phyloP scores from a whole-genome alignment of 805 yeast genomes.

The Metschnikowia chrysomelidarum region DNA sequence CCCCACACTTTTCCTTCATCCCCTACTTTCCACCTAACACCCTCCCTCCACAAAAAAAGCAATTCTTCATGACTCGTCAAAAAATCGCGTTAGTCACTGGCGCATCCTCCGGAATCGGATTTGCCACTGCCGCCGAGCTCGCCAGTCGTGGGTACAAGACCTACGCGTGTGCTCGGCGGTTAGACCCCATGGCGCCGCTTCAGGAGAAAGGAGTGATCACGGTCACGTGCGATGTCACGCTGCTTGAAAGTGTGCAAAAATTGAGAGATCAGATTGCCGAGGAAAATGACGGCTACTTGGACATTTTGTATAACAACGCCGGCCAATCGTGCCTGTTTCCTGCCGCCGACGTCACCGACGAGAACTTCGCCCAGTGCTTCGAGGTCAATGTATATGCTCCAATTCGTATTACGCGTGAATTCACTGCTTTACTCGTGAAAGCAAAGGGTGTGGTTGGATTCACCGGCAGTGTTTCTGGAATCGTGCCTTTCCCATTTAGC shows the following conservation, averaged over 20 bases:
- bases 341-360: slow-evolving; percentile 63
- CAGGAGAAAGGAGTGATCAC: slow-evolving; percentile 45
- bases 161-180: slow-evolving; percentile 72
- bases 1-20: no score
- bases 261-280: slow-evolving; percentile 42
- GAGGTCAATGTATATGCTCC: slow-evolving; percentile 73
- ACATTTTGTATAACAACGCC: slow-evolving; percentile 71
- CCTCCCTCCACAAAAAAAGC: no score
- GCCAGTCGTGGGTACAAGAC: slow-evolving; percentile 54
- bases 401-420: slow-evolving; percentile 58
- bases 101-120: slow-evolving; percentile 61
- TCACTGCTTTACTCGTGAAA: slow-evolving; percentile 53
- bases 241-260: slow-evolving; percentile 43
- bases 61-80: slow-evolving; percentile 19
- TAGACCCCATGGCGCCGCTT: slow-evolving; percentile 56
- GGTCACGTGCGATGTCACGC: slow-evolving; percentile 57
- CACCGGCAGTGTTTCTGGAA: slow-evolving; percentile 72
- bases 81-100: slow-evolving; percentile 58
- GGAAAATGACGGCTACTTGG: slow-evolving; percentile 50
- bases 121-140: slow-evolving; percentile 44
- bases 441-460: slow-evolving; percentile 69
- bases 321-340: slow-evolving; percentile 75
- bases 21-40: neutral
- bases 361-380: slow-evolving; percentile 48
- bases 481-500: slow-evolving; percentile 68